Evolutionary conservation across 441 rosid genomes (phyloP).

Genomic region (Pelargonium australe): DNA sequence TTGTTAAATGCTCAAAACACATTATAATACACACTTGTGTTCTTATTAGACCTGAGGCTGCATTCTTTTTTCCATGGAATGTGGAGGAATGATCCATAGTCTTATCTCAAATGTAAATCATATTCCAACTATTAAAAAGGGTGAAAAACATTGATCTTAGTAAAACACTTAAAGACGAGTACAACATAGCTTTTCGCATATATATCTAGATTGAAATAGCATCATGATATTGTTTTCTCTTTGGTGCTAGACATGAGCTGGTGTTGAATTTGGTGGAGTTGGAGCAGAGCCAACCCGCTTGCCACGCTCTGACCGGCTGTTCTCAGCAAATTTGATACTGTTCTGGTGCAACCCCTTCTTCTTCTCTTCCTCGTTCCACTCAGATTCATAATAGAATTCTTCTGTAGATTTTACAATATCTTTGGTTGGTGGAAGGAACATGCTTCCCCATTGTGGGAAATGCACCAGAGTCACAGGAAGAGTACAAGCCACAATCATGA

Average conservation of each 20-base stretch:
- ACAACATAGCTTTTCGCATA: background rate
- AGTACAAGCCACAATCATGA: slow-evolving; percentile 65
- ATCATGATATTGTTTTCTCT: background rate
- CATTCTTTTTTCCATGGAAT: too few relatives aligned
- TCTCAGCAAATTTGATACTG: slow-evolving; percentile 65
- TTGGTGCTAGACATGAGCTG: slow-evolving; percentile 26
- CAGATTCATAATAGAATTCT: slow-evolving; percentile 53
- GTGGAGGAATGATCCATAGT: background rate
- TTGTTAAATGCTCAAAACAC: too few relatives aligned
- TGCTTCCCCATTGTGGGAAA: slow-evolving; percentile 87
- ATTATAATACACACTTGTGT: too few relatives aligned
- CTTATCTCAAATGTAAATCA: background rate
- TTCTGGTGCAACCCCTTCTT: slow-evolving; percentile 50
- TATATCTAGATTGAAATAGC: background rate
- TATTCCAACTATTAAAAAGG: background rate
- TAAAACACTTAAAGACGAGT: too few relatives aligned
- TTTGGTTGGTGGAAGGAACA: slow-evolving; percentile 48
- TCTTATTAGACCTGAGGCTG: too few relatives aligned
- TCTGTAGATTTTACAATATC: slow-evolving; percentile 42
- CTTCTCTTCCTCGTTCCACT: slow-evolving; percentile 63
- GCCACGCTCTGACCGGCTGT: slow-evolving; percentile 71
- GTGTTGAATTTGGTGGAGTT: slow-evolving; percentile 34
- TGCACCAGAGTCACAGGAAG: slow-evolving; percentile 54
- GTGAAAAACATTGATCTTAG: background rate
- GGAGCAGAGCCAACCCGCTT: slow-evolving; percentile 33